Base-by-base conservation (phyloP, 352 stramenopile genomes). In the Salisapilia sapeloensis region DNA sequence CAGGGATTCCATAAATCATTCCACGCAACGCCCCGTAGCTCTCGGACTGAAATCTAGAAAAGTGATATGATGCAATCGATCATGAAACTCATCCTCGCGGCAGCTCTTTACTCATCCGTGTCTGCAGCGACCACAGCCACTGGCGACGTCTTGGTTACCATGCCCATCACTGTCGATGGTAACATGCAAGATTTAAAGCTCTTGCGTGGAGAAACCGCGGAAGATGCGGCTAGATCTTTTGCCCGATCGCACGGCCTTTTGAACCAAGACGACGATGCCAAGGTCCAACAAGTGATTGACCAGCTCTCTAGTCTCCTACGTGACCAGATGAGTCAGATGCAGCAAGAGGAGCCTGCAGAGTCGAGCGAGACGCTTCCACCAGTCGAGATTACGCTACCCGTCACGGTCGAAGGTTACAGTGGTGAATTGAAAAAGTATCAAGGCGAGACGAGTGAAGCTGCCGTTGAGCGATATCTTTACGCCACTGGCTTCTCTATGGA, bases 381-480 rank as follows among this genome's bases (percentile, higher is more conserved):
- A 9, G 62, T 83, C 18, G 60, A 83, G 53, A 36, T 86, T 15
- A 40, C 48, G 29, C 56, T 86, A 12, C 64, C 65, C 1, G 27
- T 86, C 1, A 71, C 48, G 1, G 63, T 86, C 33, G 62, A 75
- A 11, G 47, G 45, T 8, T 62, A 56, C 30, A 42, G 45, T 9
- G 44, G 42, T 6, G 57, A 80, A 15, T 35, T 86, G 2, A 44
- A 56, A 9, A 83, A 83, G 33, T 64, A 71, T 33, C 60, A 79
- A 38, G 53, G 56, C 13, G 71, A 82, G 43, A 60, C 43, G 0
- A 29, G 58, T 9, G 59, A 81, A 23, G 48, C 57, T 8, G 58
- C 66, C 0, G 67, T 79, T 18, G 53, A 70, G 32, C 64, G 71
- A n/a, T 86, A 75, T 35, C 56, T 86, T 18, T 69, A 74, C 28